Conservation (phyloP, 1,139 yeast genomes). For the Sugiyamaella paludigena region DNA sequence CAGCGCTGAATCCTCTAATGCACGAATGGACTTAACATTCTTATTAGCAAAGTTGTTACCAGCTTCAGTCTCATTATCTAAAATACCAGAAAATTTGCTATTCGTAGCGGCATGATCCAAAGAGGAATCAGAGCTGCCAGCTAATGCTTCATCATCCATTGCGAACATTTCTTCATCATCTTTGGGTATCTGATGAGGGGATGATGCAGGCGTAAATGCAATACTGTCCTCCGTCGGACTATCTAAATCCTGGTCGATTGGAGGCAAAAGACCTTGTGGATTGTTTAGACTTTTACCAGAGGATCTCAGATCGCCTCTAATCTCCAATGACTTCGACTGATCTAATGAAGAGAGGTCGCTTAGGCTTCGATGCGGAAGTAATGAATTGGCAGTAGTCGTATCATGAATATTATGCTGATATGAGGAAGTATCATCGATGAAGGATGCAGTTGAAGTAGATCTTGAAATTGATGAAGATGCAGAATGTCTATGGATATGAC, state of each 20-base stretch:
- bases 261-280: background rate
- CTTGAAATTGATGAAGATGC: slow-evolving; percentile 12
- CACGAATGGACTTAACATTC: background rate
- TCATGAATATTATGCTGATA: slow-evolving; percentile 1
- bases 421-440: slow-evolving; percentile 2
- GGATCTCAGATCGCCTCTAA: background rate
- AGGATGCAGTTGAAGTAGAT: slow-evolving; percentile 14
- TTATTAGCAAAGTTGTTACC: background rate
- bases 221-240: slow-evolving; percentile 2
- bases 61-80: slow-evolving; percentile 5
- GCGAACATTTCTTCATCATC: slow-evolving; percentile 25
- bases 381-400: slow-evolving; percentile 4
- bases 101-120: background rate
- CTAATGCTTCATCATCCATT: slow-evolving; percentile 31
- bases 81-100: background rate
- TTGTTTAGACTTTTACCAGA: background rate
- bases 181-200: slow-evolving; percentile 11
- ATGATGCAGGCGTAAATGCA: slow-evolving; percentile 9
- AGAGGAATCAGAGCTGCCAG: background rate
- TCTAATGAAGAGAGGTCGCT: slow-evolving; percentile 12
- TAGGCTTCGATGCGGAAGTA: slow-evolving; percentile 18
- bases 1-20: background rate
- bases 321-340: slow-evolving; percentile 1
- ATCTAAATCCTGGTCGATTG: background rate
- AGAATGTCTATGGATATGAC: slow-evolving; percentile 6